Conservation (phyloP, 2,329 filamentous ascomycete genomes). For the Parasarocladium wereldwijsianum region DNA sequence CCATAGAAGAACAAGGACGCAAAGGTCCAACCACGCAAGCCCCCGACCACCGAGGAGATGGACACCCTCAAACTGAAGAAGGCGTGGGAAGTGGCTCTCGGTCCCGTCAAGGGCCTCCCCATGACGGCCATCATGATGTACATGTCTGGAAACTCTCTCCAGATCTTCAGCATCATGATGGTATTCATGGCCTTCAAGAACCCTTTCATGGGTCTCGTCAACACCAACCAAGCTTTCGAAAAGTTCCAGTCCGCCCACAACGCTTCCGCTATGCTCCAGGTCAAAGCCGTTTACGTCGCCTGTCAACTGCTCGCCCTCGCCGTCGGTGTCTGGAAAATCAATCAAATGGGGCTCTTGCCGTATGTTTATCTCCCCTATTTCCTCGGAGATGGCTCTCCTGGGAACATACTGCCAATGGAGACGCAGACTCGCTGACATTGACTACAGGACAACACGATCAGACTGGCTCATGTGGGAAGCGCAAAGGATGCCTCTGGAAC, state of each 20-base stretch:
- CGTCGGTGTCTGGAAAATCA: slow-evolving; percentile 90
- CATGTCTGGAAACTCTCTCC: slow-evolving; percentile 96
- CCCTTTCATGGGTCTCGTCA: slow-evolving; percentile 70
- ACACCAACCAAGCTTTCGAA: slow-evolving; percentile 77
- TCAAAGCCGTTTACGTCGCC: slow-evolving; percentile 75
- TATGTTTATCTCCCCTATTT: slow-evolving; percentile 44
- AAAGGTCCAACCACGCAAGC: slow-evolving; percentile 40
- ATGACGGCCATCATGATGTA: slow-evolving; percentile 99
- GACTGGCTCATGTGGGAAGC: slow-evolving; percentile 97
- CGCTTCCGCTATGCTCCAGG: slow-evolving; percentile 55
- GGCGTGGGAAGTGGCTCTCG: slow-evolving; percentile 92
- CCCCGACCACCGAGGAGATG: slow-evolving; percentile 70
- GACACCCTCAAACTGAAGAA: slow-evolving; percentile 96
- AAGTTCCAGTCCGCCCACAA: slow-evolving; percentile 78
- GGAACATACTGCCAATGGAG: neutral
- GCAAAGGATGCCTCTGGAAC: slow-evolving; percentile 53
- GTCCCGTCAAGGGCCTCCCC: slow-evolving; percentile 81
- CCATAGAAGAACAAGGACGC: slow-evolving; percentile 33
- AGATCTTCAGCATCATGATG: slow-evolving; percentile 99
- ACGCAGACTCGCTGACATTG: slow-evolving; percentile 1
- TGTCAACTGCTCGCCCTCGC: slow-evolving; percentile 77
- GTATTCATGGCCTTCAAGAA: slow-evolving; percentile 98
- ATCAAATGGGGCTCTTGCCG: slow-evolving; percentile 89
- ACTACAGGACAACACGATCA: slow-evolving; percentile 68
- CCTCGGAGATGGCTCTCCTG: slow-evolving; percentile 6